Percentiles rank a stretch among this genome's conserved stretches.
phyloP scores from a whole-genome alignment of 345 rosid species.

The Mallotus nudiflorus region DNA sequence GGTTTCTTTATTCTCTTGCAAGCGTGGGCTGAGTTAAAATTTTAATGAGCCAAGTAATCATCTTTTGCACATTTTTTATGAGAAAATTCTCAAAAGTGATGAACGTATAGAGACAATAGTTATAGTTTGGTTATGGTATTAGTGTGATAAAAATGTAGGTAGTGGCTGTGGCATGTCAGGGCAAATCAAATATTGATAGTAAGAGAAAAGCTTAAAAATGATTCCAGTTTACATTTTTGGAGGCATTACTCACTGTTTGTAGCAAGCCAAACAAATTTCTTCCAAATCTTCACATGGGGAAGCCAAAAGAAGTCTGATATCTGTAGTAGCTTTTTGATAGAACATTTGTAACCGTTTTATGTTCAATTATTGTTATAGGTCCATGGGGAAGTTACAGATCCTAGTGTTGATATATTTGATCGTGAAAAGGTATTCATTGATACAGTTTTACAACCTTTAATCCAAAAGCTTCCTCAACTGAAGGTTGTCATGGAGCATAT shows the following conservation, averaged over 20 bases:
- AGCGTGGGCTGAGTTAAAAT: not conserved
- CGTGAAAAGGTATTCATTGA: conserved; percentile 88
- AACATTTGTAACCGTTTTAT: conserved; percentile 2
- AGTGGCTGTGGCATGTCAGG: not conserved
- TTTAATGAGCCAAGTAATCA: not conserved
- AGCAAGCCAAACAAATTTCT: not conserved
- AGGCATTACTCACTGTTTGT: not conserved
- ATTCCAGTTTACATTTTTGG: not conserved
- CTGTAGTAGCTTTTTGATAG: not conserved
- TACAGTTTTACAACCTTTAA: conserved; percentile 69
- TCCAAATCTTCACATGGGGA: not conserved
- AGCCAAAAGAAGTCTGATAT: not conserved
- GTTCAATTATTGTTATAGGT: conserved; percentile 48
- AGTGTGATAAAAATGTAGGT: not conserved
- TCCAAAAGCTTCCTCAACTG: conserved; percentile 65
- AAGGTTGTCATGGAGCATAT: conserved; percentile 94
- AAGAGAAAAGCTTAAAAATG: not conserved
- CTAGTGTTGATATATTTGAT: conserved; percentile 77
- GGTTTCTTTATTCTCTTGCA: not conserved
- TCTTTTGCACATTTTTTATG: not conserved
- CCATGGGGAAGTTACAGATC: conserved; percentile 97
- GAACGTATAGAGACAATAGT: not conserved
- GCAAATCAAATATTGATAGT: not conserved
- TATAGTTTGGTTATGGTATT: not conserved
- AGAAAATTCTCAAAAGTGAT: not conserved